Evolutionary conservation across 257 asterid species (phyloP).

Genomic region (Penstemon newberryi): DNA sequence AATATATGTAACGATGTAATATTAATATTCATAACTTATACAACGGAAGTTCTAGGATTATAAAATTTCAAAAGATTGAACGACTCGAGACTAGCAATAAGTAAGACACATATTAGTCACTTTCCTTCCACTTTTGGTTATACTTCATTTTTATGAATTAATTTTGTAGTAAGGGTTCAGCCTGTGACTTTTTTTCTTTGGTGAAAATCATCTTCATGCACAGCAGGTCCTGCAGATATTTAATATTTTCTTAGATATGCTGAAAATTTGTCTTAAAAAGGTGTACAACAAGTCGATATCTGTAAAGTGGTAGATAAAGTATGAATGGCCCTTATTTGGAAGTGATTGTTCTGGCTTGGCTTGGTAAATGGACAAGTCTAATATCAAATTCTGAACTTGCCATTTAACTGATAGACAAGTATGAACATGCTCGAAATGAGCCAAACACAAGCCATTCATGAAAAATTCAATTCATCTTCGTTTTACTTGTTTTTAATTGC

Average conservation of each 20-base stretch:
- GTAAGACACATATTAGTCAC: no score
- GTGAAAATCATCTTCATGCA: background rate
- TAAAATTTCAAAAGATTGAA: no score
- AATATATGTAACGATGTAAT: no score
- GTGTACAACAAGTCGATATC: background rate
- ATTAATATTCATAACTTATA: no score
- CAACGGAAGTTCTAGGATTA: no score
- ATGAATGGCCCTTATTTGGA: conserved; percentile 8
- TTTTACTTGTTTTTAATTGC: background rate
- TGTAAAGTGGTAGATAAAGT: conserved; percentile 8
- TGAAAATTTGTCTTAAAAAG: background rate
- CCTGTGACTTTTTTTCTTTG: background rate
- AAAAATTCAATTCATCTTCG: conserved; percentile 17
- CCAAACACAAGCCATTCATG: background rate
- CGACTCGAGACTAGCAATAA: no score
- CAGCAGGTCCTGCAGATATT: background rate
- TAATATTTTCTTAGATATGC: background rate
- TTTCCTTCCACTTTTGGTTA: no score
- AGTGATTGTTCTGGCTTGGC: conserved; percentile 10
- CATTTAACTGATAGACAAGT: conserved; percentile 24
- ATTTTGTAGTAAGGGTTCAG: background rate
- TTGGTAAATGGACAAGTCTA: conserved; percentile 3
- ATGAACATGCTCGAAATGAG: background rate
- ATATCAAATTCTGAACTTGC: background rate
- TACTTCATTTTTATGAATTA: background rate